A percentile compares a stretch with the other conserved stretches of the same genome.
phyloP scores from a whole-genome alignment of 2,329 filamentous ascomycete genomes.

The Xylaria sp. region DNA sequence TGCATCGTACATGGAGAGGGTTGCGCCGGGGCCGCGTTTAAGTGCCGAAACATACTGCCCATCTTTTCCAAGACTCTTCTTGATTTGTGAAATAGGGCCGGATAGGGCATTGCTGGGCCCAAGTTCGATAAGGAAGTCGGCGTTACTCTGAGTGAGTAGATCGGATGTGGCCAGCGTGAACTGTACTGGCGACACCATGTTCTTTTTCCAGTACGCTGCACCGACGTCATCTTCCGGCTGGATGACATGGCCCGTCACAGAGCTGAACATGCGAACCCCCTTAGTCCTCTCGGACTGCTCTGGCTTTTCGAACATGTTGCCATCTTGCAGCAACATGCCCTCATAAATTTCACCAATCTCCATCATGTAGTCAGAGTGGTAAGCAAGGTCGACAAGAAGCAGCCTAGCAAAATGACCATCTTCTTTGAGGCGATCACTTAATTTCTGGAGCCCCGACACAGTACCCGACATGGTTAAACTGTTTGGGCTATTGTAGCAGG shows the following conservation, averaged over 20 bases:
- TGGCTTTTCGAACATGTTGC: not conserved
- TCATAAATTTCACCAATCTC: constrained; percentile 15
- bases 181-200: not conserved
- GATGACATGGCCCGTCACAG: not conserved
- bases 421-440: not conserved
- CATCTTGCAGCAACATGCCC: too few species aligned
- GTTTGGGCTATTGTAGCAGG: constrained; percentile 38
- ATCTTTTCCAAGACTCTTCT: too few species aligned
- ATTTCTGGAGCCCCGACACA: not conserved
- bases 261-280: not conserved
- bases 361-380: constrained; percentile 29
- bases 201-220: not conserved
- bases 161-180: not conserved
- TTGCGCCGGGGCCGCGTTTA: constrained; percentile 18
- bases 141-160: not conserved
- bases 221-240: not conserved
- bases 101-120: not conserved
- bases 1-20: constrained; percentile 22
- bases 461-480: constrained; percentile 37
- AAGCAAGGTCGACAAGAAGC: constrained; percentile 32
- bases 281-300: not conserved
- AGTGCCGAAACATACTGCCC: constrained; percentile 20
- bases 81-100: not conserved
- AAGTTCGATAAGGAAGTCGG: not conserved
- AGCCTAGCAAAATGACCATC: constrained; percentile 32